Evolutionary conservation across 768 basidiomycete genomes (phyloP), one percentile per base, ranked within the genome.

Genomic region (Phlebiopsis gigantea): DNA sequence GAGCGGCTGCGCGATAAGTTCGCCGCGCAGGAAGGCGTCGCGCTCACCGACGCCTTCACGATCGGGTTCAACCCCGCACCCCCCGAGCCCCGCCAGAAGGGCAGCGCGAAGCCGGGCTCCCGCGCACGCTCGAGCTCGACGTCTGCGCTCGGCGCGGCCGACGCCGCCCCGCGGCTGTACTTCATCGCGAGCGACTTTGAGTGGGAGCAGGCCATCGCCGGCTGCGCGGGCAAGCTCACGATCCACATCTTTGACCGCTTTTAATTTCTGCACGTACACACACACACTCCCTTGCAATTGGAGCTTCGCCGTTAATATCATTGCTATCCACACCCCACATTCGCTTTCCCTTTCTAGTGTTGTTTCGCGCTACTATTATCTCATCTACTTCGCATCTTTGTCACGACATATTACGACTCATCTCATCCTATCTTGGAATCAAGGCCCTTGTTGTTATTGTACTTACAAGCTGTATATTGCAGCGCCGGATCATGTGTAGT

Each of bases 1-100:
- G 71, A 72, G 51, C 77, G 79, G 47, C 71, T 91, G 24, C 78
- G 79, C 59, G 80, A 84, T 54, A 89, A 88, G 63, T 84, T 90
- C 64, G 75, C 79, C n/a, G 73, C 76, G 22, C 79, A 83, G 62
- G 85, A 84, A 66, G 77, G 77, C 47, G 61, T 83, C 43, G 72
- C 76, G 12, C 77, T 89, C 22, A 75, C 76, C 0, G 71, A 76
- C 6, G 69, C 74, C 0, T 90, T 90, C 65, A 76, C 74, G 7
- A 69, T 90, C 29, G 81, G 79, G 19, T 78, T 82, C 61, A 64
- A 79, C 46, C 73, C 81, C 54, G 76, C 77, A 21, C 31, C 63
- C 55, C 29, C 63, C 8, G 52, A 59, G 50, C 50, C 43, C 53
- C 30, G 22, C n/a, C 21, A 26, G 26, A 29, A 15, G n/a, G 5